A percentile compares a stretch with the other conserved stretches of the same genome.
Evolutionary conservation across 768 basidiomycete species (phyloP).

Genomic region (Krasilnikovozyma curviuscula): DNA sequence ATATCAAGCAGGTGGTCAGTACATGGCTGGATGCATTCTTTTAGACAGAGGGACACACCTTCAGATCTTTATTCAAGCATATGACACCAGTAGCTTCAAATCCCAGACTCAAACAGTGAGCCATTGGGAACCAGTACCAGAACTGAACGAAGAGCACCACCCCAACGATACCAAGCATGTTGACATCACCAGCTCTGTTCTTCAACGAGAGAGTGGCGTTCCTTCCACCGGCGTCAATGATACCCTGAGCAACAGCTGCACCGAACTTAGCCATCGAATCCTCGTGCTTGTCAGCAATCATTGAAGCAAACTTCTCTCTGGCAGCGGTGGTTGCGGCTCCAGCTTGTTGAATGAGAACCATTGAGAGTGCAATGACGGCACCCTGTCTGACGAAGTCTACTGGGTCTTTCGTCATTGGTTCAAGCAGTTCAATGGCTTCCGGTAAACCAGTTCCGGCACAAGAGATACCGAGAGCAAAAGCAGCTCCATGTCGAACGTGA

Average conservation of each 20-base stretch:
- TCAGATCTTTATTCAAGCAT: slow-evolving; percentile 65
- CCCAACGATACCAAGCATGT: slow-evolving; percentile 90
- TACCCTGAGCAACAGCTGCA: slow-evolving; percentile 82
- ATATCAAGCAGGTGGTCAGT: background rate
- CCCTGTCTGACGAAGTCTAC: slow-evolving; percentile 98
- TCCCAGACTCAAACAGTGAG: slow-evolving; percentile 75
- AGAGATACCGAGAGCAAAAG: slow-evolving; percentile 85
- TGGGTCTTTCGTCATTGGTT: slow-evolving; percentile 95
- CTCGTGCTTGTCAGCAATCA: slow-evolving; percentile 89
- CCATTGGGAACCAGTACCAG: slow-evolving; percentile 99
- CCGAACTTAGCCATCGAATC: slow-evolving; percentile 98
- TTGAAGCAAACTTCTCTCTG: slow-evolving; percentile 70
- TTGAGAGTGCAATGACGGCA: slow-evolving; percentile 82
- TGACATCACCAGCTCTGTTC: slow-evolving; percentile 77
- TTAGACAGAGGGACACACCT: slow-evolving; percentile 33
- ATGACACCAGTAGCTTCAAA: slow-evolving; percentile 94
- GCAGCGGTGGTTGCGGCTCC: slow-evolving; percentile 65
- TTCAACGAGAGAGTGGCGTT: slow-evolving; percentile 89
- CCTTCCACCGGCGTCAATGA: slow-evolving; percentile 92
- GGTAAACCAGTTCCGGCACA: slow-evolving; percentile 90
- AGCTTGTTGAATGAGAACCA: slow-evolving; percentile 92
- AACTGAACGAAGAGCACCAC: slow-evolving; percentile 97
- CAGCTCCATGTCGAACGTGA: slow-evolving; percentile 91
- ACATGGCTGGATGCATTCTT: background rate
- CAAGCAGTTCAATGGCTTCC: slow-evolving; percentile 89